Conservation (phyloP, 208 protist species). For the Eutreptiella sp. region DNA sequence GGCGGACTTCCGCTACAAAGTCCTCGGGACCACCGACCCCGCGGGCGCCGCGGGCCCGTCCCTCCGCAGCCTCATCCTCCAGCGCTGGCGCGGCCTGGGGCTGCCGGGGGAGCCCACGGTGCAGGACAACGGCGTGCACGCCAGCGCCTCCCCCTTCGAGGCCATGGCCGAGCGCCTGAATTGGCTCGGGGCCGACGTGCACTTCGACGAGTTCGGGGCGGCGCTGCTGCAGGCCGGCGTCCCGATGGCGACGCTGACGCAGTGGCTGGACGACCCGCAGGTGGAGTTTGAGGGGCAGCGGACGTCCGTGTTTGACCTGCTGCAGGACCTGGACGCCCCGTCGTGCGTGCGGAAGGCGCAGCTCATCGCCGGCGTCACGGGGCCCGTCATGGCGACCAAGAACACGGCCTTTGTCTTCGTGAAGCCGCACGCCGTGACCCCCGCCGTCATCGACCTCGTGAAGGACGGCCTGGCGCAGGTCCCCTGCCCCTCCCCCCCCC, state of each 20-base stretch:
- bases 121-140: slow-evolving; percentile 50
- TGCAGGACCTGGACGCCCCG: slow-evolving; percentile 28
- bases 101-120: slow-evolving; percentile 47
- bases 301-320: slow-evolving; percentile 24
- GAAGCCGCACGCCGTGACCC: slow-evolving; percentile 51
- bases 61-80: slow-evolving; percentile 47
- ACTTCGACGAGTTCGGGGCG: slow-evolving; percentile 49
- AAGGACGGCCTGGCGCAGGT: slow-evolving; percentile 34
- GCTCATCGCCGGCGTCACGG: no score
- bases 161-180: slow-evolving; percentile 54
- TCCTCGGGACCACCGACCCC: slow-evolving; percentile 56
- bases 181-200: slow-evolving; percentile 50
- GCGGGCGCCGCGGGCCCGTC: slow-evolving; percentile 35
- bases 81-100: slow-evolving; percentile 49
- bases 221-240: slow-evolving; percentile 15
- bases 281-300: slow-evolving; percentile 19
- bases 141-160: slow-evolving; percentile 52
- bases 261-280: slow-evolving; percentile 39
- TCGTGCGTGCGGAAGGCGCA: slow-evolving; percentile 15
- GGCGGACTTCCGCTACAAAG: slow-evolving; percentile 43
- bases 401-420: slow-evolving; percentile 55
- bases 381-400: slow-evolving; percentile 28
- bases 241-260: slow-evolving; percentile 10
- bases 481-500: no score
- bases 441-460: slow-evolving; percentile 38